A percentile compares a stretch with the other conserved stretches of the same genome.
These are phyloP conservation scores for Austroboletus niveus DNA, from an alignment of 1,284 basidiomycete species.

Conservation along the genomic window DNA sequence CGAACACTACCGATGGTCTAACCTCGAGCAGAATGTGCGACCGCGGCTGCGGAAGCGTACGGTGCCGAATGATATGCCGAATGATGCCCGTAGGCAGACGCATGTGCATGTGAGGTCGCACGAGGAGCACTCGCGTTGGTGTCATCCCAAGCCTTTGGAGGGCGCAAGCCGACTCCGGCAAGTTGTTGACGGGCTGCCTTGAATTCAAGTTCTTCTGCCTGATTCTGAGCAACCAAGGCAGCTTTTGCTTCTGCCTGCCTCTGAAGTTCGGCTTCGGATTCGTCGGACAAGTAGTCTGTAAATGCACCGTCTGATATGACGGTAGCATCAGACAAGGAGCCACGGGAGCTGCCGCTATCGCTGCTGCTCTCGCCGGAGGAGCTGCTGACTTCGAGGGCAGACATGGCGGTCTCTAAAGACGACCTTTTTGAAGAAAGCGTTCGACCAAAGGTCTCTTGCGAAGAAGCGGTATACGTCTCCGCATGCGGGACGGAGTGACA, in stretches of 20 bases:
- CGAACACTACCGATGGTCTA: conserved; percentile 8
- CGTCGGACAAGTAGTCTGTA: conserved; percentile 81
- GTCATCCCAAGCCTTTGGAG: conserved; percentile 74
- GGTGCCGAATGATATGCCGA: conserved; percentile 27
- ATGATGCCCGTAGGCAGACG: conserved; percentile 28
- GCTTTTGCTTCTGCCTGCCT: conserved; percentile 76
- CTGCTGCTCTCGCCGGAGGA: conserved; percentile 44
- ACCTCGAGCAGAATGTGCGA: conserved; percentile 33
- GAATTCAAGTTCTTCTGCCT: conserved; percentile 76
- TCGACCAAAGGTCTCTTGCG: conserved; percentile 24
- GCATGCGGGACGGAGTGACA: conserved; percentile 18
- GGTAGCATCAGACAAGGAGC: conserved; percentile 64
- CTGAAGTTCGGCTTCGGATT: conserved; percentile 79
- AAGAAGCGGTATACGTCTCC: conserved; percentile 18
- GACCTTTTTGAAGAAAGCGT: conserved; percentile 37
- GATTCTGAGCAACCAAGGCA: conserved; percentile 69
- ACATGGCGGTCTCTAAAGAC: conserved; percentile 35
- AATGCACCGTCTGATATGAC: conserved; percentile 80
- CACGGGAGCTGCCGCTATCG: conserved; percentile 55
- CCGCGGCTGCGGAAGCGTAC: conserved; percentile 21
- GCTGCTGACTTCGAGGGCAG: conserved; percentile 37
- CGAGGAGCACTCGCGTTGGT: conserved; percentile 41
- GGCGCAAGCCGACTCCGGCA: conserved; percentile 65
- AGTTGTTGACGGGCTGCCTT: conserved; percentile 73
- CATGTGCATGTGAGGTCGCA: conserved; percentile 17